Percentiles rank a stretch among this genome's conserved stretches.
phyloP scores from a whole-genome alignment of 2,329 filamentous ascomycete genomes.

The Monosporascus sp. region DNA sequence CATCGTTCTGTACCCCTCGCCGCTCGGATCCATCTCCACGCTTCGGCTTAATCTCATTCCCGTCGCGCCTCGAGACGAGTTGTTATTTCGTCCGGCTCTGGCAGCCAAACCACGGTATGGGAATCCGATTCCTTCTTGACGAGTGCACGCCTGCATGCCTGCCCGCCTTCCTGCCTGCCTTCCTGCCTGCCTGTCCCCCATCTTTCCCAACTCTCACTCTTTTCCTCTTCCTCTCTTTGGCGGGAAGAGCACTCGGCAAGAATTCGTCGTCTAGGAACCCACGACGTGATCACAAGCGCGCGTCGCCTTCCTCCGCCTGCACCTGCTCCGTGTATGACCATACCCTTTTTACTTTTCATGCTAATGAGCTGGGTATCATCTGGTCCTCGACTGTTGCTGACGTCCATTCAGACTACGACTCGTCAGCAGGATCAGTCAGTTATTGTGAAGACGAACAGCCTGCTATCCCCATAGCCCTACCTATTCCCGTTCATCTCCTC shows the following conservation, averaged over 20 bases:
- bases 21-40: not conserved
- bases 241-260: too few relatives aligned
- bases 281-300: too few relatives aligned
- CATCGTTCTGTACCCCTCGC: not conserved
- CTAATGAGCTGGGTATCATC: not conserved
- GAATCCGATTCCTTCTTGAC: not conserved
- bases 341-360: not conserved
- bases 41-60: not conserved
- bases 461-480: not conserved
- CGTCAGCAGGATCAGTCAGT: not conserved
- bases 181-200: too few relatives aligned
- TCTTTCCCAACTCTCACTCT: not conserved
- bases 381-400: not conserved
- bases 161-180: too few relatives aligned
- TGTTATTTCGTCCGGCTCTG: constrained; percentile 11
- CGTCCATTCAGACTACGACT: not conserved
- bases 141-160: too few relatives aligned
- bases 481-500: not conserved
- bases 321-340: too few relatives aligned
- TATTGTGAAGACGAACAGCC: not conserved
- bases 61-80: not conserved
- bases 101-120: constrained; percentile 7
- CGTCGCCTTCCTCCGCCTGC: too few relatives aligned
- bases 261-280: too few relatives aligned
- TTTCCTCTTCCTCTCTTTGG: too few relatives aligned